Base-by-base conservation (phyloP, 2,329 filamentous ascomycete genomes). In the Ilyonectria robusta region DNA sequence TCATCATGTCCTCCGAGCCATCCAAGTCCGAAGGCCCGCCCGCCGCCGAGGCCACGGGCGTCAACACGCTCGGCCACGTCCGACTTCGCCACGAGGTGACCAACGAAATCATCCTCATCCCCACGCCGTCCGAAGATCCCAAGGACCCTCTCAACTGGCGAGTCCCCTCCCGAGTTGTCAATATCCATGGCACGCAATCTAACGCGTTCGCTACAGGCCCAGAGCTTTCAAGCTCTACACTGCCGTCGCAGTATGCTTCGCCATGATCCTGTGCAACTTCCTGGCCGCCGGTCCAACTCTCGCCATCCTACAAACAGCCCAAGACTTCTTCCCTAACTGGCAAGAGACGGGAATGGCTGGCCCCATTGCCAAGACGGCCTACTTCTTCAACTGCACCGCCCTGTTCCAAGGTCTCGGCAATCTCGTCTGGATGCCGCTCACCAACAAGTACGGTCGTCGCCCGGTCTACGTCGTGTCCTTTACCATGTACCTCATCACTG, bases 81-180 rank as follows among this genome's bases (percentile, higher is more conserved):
- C 67, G 61, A 11, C 65, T 69, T 56, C 67, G 67, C 56, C 51
- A 69, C 48, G 56, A 65, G 21, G 35, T 59, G 19, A 69, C 67
- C 11, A 81, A 85, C 69, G 78, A 84, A 59, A 83, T 85, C 65
- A 84, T 87, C 37, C 77, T 87, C 15, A 81, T 86, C n/a, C 85
- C 85, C 2, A 79, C 56, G 1, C 85, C 85, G 3, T 83, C 82
- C 2, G 72, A 79, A 23, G 83, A 87, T 66, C 84, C 85, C n/a
- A 82, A 67, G 31, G 68, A 87, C 67, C 85, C 85, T 13, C 73
- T 87, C 46, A 87, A 84, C 65, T 85, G 67, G 67, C 50, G n/a
- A 47, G 67, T 21, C 46, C 6, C 17, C 11, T 48, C 40, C n/a
- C 15, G 15, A 19, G 13, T n/a, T 1, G 19, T 23, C 19, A 7